These are phyloP conservation scores for Biscogniauxia marginata DNA, from an alignment of 2,329 filamentous ascomycete genomes.

Conservation along the genomic window DNA sequence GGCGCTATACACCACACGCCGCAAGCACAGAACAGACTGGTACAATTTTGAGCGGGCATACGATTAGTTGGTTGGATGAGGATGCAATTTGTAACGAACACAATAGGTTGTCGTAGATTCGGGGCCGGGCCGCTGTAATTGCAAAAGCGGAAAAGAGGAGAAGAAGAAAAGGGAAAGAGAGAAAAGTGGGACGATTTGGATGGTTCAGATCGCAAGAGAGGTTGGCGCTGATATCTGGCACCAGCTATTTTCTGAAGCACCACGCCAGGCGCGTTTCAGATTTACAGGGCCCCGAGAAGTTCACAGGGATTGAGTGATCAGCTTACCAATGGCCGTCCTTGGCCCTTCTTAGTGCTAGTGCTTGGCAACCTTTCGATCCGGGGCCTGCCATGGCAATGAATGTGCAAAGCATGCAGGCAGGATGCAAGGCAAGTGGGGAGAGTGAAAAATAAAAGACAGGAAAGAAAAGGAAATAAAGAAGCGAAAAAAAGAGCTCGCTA, in stretches of 20 bases:
- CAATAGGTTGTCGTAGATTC: constrained; percentile 20
- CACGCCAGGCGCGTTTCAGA: constrained; percentile 52
- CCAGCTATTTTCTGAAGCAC: constrained; percentile 46
- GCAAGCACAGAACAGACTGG: constrained; percentile 6
- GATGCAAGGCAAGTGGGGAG: constrained; percentile 4
- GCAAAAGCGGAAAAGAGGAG: constrained; percentile 4
- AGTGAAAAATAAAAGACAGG: not conserved
- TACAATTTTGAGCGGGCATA: too few relatives aligned
- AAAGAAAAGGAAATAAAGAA: not conserved
- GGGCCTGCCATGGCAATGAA: constrained; percentile 3
- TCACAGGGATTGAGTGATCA: constrained; percentile 24
- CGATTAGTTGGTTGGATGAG: constrained; percentile 14
- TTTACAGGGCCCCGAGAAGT: constrained; percentile 34
- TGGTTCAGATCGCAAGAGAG: constrained; percentile 27
- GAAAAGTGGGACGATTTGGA: constrained; percentile 16
- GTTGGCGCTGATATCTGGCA: constrained; percentile 36
- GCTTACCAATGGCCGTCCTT: constrained; percentile 15
- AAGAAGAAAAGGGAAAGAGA: constrained; percentile 4
- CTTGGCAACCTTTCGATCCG: constrained; percentile 18
- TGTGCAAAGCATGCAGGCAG: constrained; percentile 6
- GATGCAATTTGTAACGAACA: constrained; percentile 9
- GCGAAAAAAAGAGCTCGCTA: not conserved
- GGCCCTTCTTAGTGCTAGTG: constrained; percentile 8
- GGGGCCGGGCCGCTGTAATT: constrained; percentile 14
- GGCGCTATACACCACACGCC: not conserved